These are phyloP conservation scores for Penicillium coffeae DNA, from an alignment of 495 filamentous ascomycete genomes.

Conservation along the genomic window DNA sequence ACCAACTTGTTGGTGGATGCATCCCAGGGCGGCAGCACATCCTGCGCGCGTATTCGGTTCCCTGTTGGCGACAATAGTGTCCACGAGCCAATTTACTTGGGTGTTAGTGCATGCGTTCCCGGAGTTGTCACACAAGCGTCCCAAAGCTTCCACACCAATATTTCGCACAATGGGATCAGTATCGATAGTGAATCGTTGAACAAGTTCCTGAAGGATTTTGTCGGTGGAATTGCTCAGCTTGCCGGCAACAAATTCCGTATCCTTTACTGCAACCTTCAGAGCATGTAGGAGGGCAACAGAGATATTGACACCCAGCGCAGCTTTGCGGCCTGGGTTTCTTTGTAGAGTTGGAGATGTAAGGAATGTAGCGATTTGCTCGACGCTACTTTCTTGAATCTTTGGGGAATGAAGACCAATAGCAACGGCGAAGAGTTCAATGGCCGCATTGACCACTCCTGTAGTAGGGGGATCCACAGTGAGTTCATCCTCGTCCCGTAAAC, in stretches of 20 bases:
- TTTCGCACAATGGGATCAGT: conserved; percentile 80
- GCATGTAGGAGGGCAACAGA: conserved; percentile 75
- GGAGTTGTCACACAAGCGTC: conserved; percentile 80
- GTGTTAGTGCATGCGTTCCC: conserved; percentile 85
- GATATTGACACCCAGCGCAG: conserved; percentile 87
- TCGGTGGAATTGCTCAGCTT: conserved; percentile 75
- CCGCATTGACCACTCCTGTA: conserved; percentile 90
- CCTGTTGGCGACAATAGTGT: conserved; percentile 87
- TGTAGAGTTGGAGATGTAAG: conserved; percentile 74
- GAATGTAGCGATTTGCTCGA: conserved; percentile 88
- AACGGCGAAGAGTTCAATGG: conserved; percentile 87
- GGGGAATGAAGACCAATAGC: conserved; percentile 81
- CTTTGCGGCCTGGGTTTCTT: conserved; percentile 80
- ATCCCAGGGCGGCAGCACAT: conserved; percentile 88
- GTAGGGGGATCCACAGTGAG: conserved; percentile 73
- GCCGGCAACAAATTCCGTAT: conserved; percentile 67
- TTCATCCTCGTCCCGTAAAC: conserved; percentile 42
- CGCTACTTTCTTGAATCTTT: conserved; percentile 90
- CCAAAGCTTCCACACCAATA: conserved; percentile 83
- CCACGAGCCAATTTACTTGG: conserved; percentile 87
- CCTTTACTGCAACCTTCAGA: conserved; percentile 78
- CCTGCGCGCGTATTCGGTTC: conserved; percentile 92
- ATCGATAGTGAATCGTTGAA: conserved; percentile 71
- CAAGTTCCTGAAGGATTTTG: conserved; percentile 79
- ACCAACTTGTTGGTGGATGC: conserved; percentile 90